Evolutionary conservation across 768 basidiomycete species (phyloP), one percentile per base, ranked within the genome.

Genomic region (Pluteus cervinus): DNA sequence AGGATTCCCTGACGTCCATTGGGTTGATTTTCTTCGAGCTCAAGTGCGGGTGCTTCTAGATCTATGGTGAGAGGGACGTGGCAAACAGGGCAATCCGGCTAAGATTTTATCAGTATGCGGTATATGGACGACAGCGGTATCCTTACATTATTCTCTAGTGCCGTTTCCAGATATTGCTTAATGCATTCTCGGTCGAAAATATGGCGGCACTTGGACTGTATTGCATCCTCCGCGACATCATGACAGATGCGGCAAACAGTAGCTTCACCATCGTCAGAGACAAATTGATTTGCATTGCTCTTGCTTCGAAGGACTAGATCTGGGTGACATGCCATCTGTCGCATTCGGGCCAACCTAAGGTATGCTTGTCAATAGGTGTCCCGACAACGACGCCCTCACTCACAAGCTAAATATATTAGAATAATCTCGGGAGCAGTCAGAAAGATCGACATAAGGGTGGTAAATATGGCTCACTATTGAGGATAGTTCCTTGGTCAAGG

Each of bases 141-240:
- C 24, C 77, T 20, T 47, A 85, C 83, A 18, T 61, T 71, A 33
- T 72, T 59, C 47, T 88, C 87, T 21, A 82, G 63, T 12, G 76
- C 72, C 1, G 81, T 74, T 46, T 87, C 76, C 33, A 98, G 69
- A 55, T 97, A 97, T 57, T 93, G 90, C 51, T 76, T 81, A 58
- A 99, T 93, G 52, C 96, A 99, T 54, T 92, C 88, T 39, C 96
- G 76, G 56, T 97, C 92, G 52, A 96, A 99, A 44, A 96, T 82
- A 54, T 99, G 96, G 26, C 76, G 78, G 54, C 96, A 99, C 49
- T 81, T 86, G 17, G 91, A 82, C 53, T 89, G 80, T 45, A 99
- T 97, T 3, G 96, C 91, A 52, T 99, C 96, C 61, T 99, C 96
- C 0, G 90, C 94, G 26, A 96, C 71, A 49, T 99, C 96, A 50